A percentile compares a stretch with the other conserved stretches of the same genome.
These are phyloP conservation scores for Cladosporium colombiae DNA, from an alignment of 2,329 filamentous ascomycete species.

Conservation along the genomic window DNA sequence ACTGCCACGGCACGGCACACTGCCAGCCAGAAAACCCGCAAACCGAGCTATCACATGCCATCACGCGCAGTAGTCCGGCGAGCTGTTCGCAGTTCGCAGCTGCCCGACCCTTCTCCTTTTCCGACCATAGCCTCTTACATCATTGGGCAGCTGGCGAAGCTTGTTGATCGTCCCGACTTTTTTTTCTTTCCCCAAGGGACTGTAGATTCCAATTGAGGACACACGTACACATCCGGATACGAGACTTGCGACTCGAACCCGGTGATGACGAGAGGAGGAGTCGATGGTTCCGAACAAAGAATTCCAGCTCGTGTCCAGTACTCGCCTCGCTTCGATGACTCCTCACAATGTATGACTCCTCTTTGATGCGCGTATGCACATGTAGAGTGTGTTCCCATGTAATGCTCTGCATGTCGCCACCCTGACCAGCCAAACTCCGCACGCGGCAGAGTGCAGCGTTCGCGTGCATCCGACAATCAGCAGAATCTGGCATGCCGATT, in stretches of 20 bases:
- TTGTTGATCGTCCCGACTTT: neutral
- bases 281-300: neutral
- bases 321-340: neutral
- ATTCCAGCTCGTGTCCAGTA: neutral
- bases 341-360: neutral
- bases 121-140: constrained; percentile 16
- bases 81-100: constrained; percentile 17
- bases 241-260: neutral
- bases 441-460: constrained; percentile 9
- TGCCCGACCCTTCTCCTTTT: constrained; percentile 16
- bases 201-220: neutral
- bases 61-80: constrained; percentile 10
- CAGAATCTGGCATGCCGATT: constrained; percentile 9
- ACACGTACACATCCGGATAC: neutral
- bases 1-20: neutral
- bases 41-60: constrained; percentile 15
- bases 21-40: neutral
- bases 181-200: neutral
- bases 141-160: constrained; percentile 6
- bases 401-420: constrained; percentile 10
- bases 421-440: constrained; percentile 1
- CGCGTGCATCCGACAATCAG: constrained; percentile 12
- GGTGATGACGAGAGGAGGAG: neutral
- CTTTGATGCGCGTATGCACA: constrained; percentile 2
- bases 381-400: neutral